These are phyloP conservation scores for Physcomitrium patens DNA, from an alignment of 225 moss, liverwort and hornwort species.

Conservation along the genomic window DNA sequence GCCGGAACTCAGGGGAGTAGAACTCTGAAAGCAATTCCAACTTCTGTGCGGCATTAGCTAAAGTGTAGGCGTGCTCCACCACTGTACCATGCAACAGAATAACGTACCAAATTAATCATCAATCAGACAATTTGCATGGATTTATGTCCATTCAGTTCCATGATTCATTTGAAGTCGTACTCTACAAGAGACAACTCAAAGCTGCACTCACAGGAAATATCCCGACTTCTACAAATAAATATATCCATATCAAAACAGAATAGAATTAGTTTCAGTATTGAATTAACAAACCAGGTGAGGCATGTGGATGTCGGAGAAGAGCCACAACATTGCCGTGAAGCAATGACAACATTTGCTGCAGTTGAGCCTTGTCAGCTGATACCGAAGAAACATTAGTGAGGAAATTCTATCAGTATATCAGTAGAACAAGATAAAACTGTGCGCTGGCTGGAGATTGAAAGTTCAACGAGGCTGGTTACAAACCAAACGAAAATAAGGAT, in stretches of 20 bases:
- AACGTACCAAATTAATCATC: slow-evolving; percentile 12
- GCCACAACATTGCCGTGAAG: slow-evolving; percentile 89
- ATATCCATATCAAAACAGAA: neutral
- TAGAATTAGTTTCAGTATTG: neutral
- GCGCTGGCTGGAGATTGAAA: neutral
- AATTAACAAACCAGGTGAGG: slow-evolving; percentile 80
- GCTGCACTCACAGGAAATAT: neutral
- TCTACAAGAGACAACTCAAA: slow-evolving; percentile 4
- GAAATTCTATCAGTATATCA: neutral
- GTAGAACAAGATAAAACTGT: slow-evolving; percentile 11
- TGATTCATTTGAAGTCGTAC: neutral
- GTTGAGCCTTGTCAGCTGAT: slow-evolving; percentile 83
- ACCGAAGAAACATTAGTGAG: neutral
- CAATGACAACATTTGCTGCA: slow-evolving; percentile 72
- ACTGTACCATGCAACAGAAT: slow-evolving; percentile 52
- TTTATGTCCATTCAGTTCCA: neutral
- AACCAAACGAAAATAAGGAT: too few species aligned
- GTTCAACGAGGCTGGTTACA: too few species aligned
- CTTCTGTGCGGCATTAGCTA: slow-evolving; percentile 81
- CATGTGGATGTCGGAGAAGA: slow-evolving; percentile 96
- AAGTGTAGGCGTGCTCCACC: slow-evolving; percentile 87
- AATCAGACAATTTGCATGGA: neutral
- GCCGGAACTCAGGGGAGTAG: slow-evolving; percentile 93
- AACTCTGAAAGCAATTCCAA: slow-evolving; percentile 89
- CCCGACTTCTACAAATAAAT: slow-evolving; percentile 1